These are phyloP conservation scores for Tilletia indica DNA, from an alignment of 1,284 basidiomycete species.

Conservation along the genomic window DNA sequence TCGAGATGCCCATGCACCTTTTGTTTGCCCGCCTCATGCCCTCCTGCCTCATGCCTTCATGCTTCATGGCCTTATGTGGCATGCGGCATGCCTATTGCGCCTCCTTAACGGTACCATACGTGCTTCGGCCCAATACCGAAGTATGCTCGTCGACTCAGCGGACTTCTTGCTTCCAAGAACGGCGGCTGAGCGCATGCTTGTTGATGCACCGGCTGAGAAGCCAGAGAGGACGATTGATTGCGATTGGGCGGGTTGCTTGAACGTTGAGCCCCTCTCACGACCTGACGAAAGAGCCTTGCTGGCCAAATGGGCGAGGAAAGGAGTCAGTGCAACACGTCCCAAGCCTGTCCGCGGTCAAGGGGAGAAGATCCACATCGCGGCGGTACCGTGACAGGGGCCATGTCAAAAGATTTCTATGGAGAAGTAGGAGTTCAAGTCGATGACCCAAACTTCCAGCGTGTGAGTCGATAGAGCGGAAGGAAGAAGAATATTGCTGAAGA, in stretches of 20 bases:
- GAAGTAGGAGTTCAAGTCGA: too few species aligned
- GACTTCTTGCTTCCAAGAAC: neutral
- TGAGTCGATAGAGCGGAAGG: slow-evolving; percentile 4
- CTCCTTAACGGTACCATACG: too few species aligned
- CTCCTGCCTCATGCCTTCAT: too few species aligned
- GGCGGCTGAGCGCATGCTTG: neutral
- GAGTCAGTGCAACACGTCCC: neutral
- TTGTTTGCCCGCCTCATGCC: too few species aligned
- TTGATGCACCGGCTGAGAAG: neutral
- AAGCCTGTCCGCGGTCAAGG: neutral
- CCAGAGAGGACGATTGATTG: neutral
- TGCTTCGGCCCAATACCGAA: too few species aligned
- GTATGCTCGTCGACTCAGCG: too few species aligned
- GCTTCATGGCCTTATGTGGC: too few species aligned
- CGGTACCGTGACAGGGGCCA: neutral
- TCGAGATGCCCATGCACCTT: too few species aligned
- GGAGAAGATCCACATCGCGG: neutral
- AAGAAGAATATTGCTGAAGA: neutral
- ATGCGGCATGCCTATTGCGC: too few species aligned
- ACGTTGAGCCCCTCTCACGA: neutral
- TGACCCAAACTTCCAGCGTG: neutral
- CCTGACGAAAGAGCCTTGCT: neutral
- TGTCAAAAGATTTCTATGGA: too few species aligned
- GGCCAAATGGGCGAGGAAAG: neutral
- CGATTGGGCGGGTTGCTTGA: neutral